These are phyloP conservation scores for Acephala macrosclerotiorum DNA, from an alignment of 2,329 filamentous ascomycete species.

Conservation along the genomic window DNA sequence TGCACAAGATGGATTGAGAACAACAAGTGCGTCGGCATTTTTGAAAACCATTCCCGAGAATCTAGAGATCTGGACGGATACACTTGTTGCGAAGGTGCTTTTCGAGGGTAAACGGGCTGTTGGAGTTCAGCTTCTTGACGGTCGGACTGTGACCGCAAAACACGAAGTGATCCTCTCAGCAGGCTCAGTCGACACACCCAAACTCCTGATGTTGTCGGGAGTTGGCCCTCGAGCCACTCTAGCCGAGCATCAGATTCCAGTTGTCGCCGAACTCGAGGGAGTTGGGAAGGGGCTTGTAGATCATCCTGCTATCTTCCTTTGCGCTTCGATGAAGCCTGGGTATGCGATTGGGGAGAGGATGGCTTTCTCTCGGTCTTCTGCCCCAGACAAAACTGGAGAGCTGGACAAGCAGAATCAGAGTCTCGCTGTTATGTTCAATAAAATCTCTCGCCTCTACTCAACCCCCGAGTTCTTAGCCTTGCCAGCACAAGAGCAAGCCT, in stretches of 20 bases:
- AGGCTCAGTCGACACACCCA: constrained; percentile 54
- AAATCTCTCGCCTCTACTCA: not conserved
- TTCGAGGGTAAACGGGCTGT: constrained; percentile 52
- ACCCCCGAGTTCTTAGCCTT: not conserved
- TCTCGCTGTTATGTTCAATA: not conserved
- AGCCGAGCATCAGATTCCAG: constrained; percentile 52
- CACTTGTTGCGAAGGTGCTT: constrained; percentile 55
- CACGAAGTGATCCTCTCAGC: constrained; percentile 53
- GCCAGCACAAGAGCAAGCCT: not conserved
- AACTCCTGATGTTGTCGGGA: constrained; percentile 54
- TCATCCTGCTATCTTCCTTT: constrained; percentile 56
- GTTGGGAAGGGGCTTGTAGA: constrained; percentile 68
- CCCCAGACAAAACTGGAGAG: constrained; percentile 46
- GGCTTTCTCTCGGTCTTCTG: constrained; percentile 49
- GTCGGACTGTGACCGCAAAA: constrained; percentile 48
- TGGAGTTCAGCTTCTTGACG: constrained; percentile 52
- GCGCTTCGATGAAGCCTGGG: constrained; percentile 43
- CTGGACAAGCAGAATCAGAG: not conserved
- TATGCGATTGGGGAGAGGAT: constrained; percentile 29
- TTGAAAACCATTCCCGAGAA: constrained; percentile 55
- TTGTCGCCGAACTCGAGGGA: constrained; percentile 65
- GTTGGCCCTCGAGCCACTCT: constrained; percentile 50
- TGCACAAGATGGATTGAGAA: constrained; percentile 53
- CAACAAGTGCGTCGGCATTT: constrained; percentile 57
- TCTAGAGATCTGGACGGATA: constrained; percentile 57